Evolutionary conservation across 2,329 filamentous ascomycete genomes (phyloP).

Genomic region (Cercospora berteroae): DNA sequence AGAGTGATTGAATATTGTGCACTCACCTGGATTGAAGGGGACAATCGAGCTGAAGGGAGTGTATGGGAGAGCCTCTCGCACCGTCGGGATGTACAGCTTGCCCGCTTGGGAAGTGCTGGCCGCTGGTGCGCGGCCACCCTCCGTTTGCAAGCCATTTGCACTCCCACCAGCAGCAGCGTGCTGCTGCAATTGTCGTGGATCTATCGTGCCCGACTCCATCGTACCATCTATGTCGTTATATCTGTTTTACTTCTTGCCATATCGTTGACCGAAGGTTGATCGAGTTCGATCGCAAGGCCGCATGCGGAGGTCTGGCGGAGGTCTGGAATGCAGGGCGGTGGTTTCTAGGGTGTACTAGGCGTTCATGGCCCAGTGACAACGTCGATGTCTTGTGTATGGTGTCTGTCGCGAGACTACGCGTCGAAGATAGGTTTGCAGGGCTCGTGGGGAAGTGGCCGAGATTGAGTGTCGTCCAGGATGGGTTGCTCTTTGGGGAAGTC

Average conservation of each 20-base stretch:
- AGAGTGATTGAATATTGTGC: conserved; percentile 13
- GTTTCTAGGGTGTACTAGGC: not conserved
- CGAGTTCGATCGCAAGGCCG: conserved; percentile 1
- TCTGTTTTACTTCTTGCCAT: conserved; percentile 6
- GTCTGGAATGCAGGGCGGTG: conserved; percentile 11
- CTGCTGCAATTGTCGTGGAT: conserved; percentile 15
- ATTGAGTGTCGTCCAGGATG: conserved; percentile 6
- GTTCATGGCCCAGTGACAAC: not conserved
- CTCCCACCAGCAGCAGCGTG: not conserved
- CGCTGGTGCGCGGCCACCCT: conserved; percentile 20
- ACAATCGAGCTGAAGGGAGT: conserved; percentile 78
- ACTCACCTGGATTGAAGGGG: conserved; percentile 71
- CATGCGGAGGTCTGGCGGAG: conserved; percentile 13
- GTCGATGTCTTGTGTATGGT: not conserved
- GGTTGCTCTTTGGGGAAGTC: not conserved
- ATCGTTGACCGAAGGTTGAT: not conserved
- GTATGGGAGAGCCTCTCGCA: conserved; percentile 77
- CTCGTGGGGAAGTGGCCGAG: not conserved
- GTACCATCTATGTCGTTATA: conserved; percentile 1
- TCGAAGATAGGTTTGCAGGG: not conserved
- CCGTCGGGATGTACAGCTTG: conserved; percentile 43
- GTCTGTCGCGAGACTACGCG: conserved; percentile 1
- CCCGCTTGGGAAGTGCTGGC: conserved; percentile 10
- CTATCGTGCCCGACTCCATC: conserved; percentile 18
- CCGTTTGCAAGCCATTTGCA: conserved; percentile 16